These are phyloP conservation scores for Pascua guehoae DNA, from an alignment of 1,284 basidiomycete species.

Conservation along the genomic window DNA sequence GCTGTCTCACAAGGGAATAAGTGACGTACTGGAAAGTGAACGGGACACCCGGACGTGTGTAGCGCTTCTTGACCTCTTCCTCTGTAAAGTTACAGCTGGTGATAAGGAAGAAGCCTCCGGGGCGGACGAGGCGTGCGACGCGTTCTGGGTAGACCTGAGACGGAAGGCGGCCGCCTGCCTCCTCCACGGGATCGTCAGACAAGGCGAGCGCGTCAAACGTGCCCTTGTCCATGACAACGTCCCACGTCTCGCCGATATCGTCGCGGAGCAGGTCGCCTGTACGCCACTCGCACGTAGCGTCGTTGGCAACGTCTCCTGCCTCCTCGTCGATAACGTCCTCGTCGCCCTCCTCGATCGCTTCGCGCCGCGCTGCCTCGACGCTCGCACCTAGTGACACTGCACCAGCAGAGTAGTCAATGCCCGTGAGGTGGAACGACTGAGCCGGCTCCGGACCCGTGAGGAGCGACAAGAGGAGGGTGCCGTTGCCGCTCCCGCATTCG, in stretches of 20 bases:
- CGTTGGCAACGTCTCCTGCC: constrained; percentile 30
- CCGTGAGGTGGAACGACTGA: constrained; percentile 40
- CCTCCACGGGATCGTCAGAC: constrained; percentile 31
- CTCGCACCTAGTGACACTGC: constrained; percentile 32
- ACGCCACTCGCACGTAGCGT: constrained; percentile 36
- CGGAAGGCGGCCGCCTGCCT: constrained; percentile 34
- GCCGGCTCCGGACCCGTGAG: constrained; percentile 25
- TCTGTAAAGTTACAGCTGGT: constrained; percentile 52
- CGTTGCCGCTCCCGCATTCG: constrained; percentile 47
- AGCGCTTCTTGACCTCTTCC: constrained; percentile 45
- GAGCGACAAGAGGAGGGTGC: constrained; percentile 47
- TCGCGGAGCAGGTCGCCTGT: constrained; percentile 40
- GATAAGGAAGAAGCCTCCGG: constrained; percentile 48
- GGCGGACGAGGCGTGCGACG: constrained; percentile 37
- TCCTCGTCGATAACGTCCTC: constrained; percentile 32
- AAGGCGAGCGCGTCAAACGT: constrained; percentile 49
- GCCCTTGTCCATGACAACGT: constrained; percentile 49
- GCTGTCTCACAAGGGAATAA: neutral
- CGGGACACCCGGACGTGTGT: constrained; percentile 28
- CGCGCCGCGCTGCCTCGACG: constrained; percentile 31
- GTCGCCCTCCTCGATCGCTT: constrained; percentile 16
- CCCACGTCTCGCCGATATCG: constrained; percentile 41
- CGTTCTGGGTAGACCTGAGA: constrained; percentile 45
- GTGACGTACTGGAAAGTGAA: constrained; percentile 19
- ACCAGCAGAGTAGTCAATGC: constrained; percentile 45